Base-by-base conservation (phyloP, 2,329 filamentous ascomycete species). In the Colletotrichum abscissum region DNA sequence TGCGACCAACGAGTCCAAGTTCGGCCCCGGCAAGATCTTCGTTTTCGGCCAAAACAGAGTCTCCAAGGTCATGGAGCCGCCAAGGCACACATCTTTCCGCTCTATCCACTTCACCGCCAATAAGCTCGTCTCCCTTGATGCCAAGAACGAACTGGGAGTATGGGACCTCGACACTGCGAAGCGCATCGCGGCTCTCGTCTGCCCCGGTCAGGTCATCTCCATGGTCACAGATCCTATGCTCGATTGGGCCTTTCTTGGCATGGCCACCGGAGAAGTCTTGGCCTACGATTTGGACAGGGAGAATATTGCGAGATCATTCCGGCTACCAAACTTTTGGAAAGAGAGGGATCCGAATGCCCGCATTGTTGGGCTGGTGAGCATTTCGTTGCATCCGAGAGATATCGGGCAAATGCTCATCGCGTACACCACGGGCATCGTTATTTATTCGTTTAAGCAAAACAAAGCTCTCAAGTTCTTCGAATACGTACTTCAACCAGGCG, bases 391-490 rank as follows among this genome's bases (percentile, higher is more conserved):
- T 79, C 95, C 97, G 2, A 90, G 95, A 77, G 97, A 99, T 80
- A 94, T 98, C 76, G 97, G 97, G 5, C 95, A 95, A 78, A 87
- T 99, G 30, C 84, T 99, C 70, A 93, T 99, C 71, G 95, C 93
- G n/a, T 99, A 98, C 81, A 91, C 91, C 0, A 91, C 96, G 76
- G 97, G 97, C 16, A 95, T 94, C 6, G 94, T 94, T 59, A 89
- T 97, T 73, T 99, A 97, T 83, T 97, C 95, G 3, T 97, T 99
- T 87, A 98, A 99, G 84, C 93, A 97, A 81, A 95, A 95, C 79
- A 89, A 92, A 72, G 88, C 94, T 0, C 85, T 92, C 59, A 92
- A 93, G 75, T 97, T 91, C 83, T 95, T 97, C 78, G 89, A 95
- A 76, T 98, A 98, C 81, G 88, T 93, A 71, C 82, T 98, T 3